Evolutionary conservation across 495 filamentous ascomycete species (phyloP).

Genomic region (Cryomyces minteri): DNA sequence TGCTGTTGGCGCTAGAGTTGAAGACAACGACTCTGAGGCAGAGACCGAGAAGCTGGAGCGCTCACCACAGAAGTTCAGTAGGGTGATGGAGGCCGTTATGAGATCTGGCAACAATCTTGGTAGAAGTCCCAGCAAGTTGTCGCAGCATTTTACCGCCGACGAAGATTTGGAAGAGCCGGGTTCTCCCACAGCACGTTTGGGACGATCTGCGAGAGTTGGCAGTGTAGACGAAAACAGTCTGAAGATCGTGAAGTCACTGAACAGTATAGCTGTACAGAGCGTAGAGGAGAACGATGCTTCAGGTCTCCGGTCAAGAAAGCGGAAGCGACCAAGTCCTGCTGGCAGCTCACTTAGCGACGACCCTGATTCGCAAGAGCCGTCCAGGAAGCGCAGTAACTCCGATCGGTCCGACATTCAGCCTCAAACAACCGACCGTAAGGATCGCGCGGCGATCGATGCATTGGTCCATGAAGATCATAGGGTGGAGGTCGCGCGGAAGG

Average conservation of each 20-base stretch:
- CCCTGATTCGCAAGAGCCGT: conserved; percentile 29
- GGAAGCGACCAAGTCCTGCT: conserved; percentile 30
- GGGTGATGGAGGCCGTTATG: neutral
- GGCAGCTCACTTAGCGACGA: conserved; percentile 20
- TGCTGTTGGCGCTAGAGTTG: conserved; percentile 9
- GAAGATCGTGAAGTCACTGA: no score
- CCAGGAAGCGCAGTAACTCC: conserved; percentile 33
- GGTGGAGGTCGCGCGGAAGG: neutral
- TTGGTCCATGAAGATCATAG: neutral
- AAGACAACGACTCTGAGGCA: conserved; percentile 83
- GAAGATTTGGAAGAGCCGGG: no score
- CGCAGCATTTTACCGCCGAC: no score
- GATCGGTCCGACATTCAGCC: no score
- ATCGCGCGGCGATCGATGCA: no score
- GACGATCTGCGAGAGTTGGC: no score
- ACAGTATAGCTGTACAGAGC: no score
- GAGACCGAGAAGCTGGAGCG: conserved; percentile 90
- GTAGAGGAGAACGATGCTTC: no score
- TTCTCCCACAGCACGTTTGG: no score
- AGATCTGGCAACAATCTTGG: conserved; percentile 10
- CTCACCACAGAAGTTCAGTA: conserved; percentile 50
- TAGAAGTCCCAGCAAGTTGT: conserved; percentile 18
- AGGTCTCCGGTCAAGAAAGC: conserved; percentile 9
- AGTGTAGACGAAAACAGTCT: no score
- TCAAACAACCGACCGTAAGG: no score